Base-by-base conservation (phyloP, 164 flowering plant species). In the Vitis amurensis region DNA sequence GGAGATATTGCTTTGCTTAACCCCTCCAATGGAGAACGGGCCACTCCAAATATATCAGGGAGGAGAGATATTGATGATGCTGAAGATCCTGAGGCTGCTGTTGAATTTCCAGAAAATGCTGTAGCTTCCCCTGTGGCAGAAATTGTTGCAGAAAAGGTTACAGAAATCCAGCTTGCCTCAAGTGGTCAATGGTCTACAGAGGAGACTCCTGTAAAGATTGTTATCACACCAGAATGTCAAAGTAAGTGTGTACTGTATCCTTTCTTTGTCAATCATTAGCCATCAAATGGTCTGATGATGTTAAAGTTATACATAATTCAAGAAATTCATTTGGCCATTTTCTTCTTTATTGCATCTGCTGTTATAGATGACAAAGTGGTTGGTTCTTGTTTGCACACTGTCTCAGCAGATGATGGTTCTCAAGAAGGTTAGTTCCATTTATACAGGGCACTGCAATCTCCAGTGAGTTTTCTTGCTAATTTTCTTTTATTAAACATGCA, bases 401-500 rank as follows among this genome's bases (percentile, higher is more conserved):
- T 37, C 4, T 12, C 3, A 12, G 5, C 15, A 15, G 50, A 31
- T 1, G 44, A 61, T 61, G 7, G 14, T 8, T 4, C 47, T 31
- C 16, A 61, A 61, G 64, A 61, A 53, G 56, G 56, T 53, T 53
- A 12, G 56, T 53, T 53, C 56, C 56, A 53, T 12, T 53, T 11
- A 13, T 13, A 53, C 16, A 14, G 4, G n/a, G n/a, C 56, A 53
- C 13, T 6, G 16, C 5, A 13, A 3, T 53, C n/a, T 53, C 6
- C 7, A 37, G 44, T 3, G 56, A 3, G 0, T 3, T 13, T 53
- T 14, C n/a, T 15, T 29, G 49, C 10, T 8, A 52, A 31, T 55
- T 29, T 66, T 4, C 47, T 53, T n/a, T 16, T 16, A 15, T 17
- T 31, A 1, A 27, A 47, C 37, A 4, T 27, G 50, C 50, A 66